A percentile compares a stretch with the other conserved stretches of the same genome.
phyloP scores from a whole-genome alignment of 2,329 filamentous ascomycete genomes.

The Talaromyces sp. region DNA sequence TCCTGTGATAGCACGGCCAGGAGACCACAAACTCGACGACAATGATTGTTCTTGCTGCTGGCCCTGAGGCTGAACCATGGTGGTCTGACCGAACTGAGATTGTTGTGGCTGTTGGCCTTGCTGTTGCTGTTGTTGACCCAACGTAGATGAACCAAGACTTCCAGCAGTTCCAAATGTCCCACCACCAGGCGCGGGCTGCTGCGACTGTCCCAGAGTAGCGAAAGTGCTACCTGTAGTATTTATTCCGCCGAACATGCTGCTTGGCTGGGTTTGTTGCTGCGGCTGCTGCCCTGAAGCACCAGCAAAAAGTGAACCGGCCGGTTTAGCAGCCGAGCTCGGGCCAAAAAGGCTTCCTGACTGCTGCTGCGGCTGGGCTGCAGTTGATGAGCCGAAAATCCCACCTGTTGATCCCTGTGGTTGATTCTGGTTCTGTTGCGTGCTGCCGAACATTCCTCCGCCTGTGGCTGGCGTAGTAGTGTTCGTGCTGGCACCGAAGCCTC shows the following conservation, averaged over 20 bases:
- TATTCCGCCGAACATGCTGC: constrained; percentile 30
- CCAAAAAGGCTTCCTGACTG: constrained; percentile 36
- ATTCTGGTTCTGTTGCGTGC: constrained; percentile 19
- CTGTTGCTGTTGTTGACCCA: constrained; percentile 25
- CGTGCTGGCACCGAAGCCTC: constrained; percentile 29
- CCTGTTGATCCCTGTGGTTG: constrained; percentile 25
- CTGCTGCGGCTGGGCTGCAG: constrained; percentile 26
- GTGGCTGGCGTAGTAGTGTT: constrained; percentile 27
- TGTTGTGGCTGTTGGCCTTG: constrained; percentile 32
- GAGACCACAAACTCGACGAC: constrained; percentile 47
- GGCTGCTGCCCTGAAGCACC: constrained; percentile 7
- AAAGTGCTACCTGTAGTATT: constrained; percentile 16
- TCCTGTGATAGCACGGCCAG: constrained; percentile 47
- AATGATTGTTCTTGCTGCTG: constrained; percentile 27
- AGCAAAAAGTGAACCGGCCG: constrained; percentile 44
- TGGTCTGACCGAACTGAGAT: constrained; percentile 46
- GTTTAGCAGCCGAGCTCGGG: constrained; percentile 22
- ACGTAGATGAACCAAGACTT: neutral
- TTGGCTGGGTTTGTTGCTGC: constrained; percentile 34
- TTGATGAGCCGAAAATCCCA: constrained; percentile 28
- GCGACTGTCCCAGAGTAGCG: constrained; percentile 30
- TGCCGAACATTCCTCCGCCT: constrained; percentile 36
- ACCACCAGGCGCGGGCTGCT: constrained; percentile 7
- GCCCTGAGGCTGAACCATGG: constrained; percentile 35
- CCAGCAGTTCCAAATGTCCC: neutral